Evolutionary conservation across 225 moss, liverwort and hornwort genomes (phyloP), one percentile per base, ranked within the genome.

Genomic region (Straminergon stramineum): DNA sequence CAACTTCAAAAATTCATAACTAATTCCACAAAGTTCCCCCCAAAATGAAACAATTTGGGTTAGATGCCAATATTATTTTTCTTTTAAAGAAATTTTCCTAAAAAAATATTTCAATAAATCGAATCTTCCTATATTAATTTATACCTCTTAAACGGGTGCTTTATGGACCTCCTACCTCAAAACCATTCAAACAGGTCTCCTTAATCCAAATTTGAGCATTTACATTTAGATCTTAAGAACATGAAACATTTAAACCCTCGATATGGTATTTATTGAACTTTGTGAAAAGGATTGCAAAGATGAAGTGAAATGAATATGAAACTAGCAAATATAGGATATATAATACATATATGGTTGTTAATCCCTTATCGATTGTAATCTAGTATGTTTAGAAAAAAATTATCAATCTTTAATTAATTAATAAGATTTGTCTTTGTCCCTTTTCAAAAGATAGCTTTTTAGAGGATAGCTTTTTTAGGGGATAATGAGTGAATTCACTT

Each of bases 131-230:
- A 69, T 12, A 69, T 22, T 22, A n/a, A n/a, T 69, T 69, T 22
- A 12, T 12, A n/a, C 1, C 22, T n/a, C 22, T n/a, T n/a, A 7
- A n/a, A 21, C 11, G 5, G 12, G 4, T 2, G 0, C 5, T n/a
- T 11, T 22, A 69, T n/a, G 4, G 12, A 13, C n/a, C 7, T 69
- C n/a, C 69, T 22, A 37, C 4, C 7, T n/a, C 12, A 68, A 17
- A 68, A 37, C 68, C 11, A 68, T 20, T 37, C 1, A 18, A 9
- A 61, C 24, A 61, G 2, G 35, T 66, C 34, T 34, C 9, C 9
- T 17, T 37, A n/a, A n/a, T 24, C 41, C 2, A 43, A 3, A 15
- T 73, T 43, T 73, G 27, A 73, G 9, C 16, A 43, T 43, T 43
- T 28, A 5, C 28, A 9, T 43, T 43, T 28, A 9, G 15, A 41